Base-by-base conservation (phyloP, 2,329 filamentous ascomycete species). In the Ceratocystis variospora region DNA sequence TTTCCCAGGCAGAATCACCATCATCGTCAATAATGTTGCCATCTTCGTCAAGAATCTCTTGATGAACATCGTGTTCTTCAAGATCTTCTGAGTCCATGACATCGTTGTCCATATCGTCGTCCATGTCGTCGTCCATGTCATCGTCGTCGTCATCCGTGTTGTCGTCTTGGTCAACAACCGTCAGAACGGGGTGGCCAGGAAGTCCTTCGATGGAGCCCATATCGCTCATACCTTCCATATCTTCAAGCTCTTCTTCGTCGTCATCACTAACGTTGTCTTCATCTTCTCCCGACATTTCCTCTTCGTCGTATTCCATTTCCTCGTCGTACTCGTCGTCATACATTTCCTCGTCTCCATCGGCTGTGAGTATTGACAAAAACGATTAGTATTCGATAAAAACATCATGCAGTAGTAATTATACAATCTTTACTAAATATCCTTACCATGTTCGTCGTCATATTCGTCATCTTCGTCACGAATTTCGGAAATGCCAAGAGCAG, bases 401-500 rank as follows among this genome's bases (percentile, higher is more conserved):
- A 45, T 73, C 61, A 73, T 10, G 70, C 31, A 63, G 70, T 61
- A 71, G 70, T 64, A 63, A 31, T 12, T 22, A 15, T 46, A 45
- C 7, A 17, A 17, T 33, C 50, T 6, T 17, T n/a, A 12, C 28
- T 28, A 31, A 41, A 7, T 31, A 62, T 62, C 70, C 74, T 68
- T 75, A 81, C 79, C 84, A 69, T 87, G 83, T 68, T 84, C 85
- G 17, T 70, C 68, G 17, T 69, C 68, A n/a, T 68, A 69, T 25
- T 64, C 67, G 31, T 69, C 69, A 68, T 89, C 87, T 68, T 91
- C 87, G 67, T 88, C 84, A 62, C 87, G 84, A 70, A 89, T 87
- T 74, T 97, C 94, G 64, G 96, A 86, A 86, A 97, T 95, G 62
- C 94, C 93, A 25, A 99, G 80, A 1, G 95, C 90, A 1, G 94